Percentiles rank a stretch among this genome's conserved stretches.
phyloP scores from a whole-genome alignment of 208 protist species.

The Herpetomonas muscarum region DNA sequence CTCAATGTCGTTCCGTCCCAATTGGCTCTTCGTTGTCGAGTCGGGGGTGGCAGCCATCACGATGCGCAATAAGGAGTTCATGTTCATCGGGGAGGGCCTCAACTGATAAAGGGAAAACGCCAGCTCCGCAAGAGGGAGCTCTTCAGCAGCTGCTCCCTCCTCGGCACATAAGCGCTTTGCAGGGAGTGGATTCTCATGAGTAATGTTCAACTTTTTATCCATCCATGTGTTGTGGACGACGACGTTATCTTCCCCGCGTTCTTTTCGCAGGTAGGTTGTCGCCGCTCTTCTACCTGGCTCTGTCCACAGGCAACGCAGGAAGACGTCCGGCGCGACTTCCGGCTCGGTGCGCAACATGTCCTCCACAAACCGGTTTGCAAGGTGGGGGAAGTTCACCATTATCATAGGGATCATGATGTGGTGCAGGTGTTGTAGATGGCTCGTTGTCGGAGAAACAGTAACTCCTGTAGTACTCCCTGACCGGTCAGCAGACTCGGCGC shows the following conservation, averaged over 20 bases:
- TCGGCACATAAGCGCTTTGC: not conserved
- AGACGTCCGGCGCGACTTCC: slow-evolving; percentile 54
- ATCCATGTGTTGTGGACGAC: not conserved
- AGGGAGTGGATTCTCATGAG: not conserved
- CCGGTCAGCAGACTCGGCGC: not conserved
- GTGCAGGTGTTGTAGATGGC: slow-evolving; percentile 55
- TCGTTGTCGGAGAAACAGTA: slow-evolving; percentile 5
- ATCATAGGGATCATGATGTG: slow-evolving; percentile 76
- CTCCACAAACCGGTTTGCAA: slow-evolving; percentile 27
- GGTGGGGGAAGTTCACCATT: slow-evolving; percentile 36
- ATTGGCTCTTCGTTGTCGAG: not conserved
- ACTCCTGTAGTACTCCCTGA: no score
- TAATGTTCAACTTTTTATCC: not conserved
- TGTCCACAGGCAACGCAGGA: slow-evolving; percentile 52
- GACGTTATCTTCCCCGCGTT: not conserved
- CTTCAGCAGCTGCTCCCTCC: not conserved
- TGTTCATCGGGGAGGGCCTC: slow-evolving; percentile 60
- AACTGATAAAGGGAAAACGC: slow-evolving; percentile 37
- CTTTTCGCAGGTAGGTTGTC: slow-evolving; percentile 12
- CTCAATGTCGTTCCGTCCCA: not conserved
- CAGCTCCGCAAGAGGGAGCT: slow-evolving; percentile 8
- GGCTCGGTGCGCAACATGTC: slow-evolving; percentile 65
- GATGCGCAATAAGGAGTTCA: slow-evolving; percentile 62
- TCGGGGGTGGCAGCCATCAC: slow-evolving; percentile 11
- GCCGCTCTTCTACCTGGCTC: slow-evolving; percentile 30